phyloP scores from a whole-genome alignment of 2,329 filamentous ascomycete species.

The Exophiala xenobiotica region DNA sequence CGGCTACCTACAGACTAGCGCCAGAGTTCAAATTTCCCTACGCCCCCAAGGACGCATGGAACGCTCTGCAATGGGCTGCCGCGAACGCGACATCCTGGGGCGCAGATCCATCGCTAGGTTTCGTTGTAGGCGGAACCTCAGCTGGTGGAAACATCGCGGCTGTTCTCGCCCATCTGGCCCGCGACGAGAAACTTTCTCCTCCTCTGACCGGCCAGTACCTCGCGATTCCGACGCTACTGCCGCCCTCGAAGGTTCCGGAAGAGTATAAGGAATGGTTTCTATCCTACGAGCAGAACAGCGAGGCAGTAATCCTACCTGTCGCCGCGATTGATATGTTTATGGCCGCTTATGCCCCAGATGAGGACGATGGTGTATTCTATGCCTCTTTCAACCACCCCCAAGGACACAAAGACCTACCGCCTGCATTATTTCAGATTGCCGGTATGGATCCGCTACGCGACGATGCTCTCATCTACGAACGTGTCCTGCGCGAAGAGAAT shows the following conservation, averaged over 20 bases:
- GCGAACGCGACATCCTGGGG: conserved; percentile 38
- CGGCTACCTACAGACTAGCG: conserved; percentile 19
- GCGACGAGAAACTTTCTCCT: conserved; percentile 37
- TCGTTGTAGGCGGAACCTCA: conserved; percentile 50
- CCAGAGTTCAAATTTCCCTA: conserved; percentile 28
- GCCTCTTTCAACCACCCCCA: conserved; percentile 4
- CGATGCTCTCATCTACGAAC: conserved; percentile 27
- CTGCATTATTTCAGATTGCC: conserved; percentile 7
- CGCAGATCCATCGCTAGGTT: conserved; percentile 45
- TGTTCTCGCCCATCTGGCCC: conserved; percentile 36
- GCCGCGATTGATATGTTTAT: conserved; percentile 27
- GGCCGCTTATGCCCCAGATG: conserved; percentile 13
- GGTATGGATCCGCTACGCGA: conserved; percentile 13
- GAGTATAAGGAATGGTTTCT: conserved; percentile 2
- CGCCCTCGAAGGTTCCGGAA: conserved; percentile 3
- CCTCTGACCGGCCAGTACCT: conserved; percentile 37
- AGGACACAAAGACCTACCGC: conserved; percentile 31
- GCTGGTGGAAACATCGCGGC: conserved; percentile 42
- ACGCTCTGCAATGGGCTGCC: conserved; percentile 28
- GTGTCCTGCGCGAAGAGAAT: conserved; percentile 21
- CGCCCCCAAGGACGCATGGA: conserved; percentile 26
- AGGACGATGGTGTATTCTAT: neutral
- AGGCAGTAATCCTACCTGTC: conserved; percentile 2
- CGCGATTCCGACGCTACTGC: conserved; percentile 33
- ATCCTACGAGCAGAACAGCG: conserved; percentile 10